Evolutionary conservation across 1,284 basidiomycete species (phyloP).

Genomic region (Apiotrichum montevideense): DNA sequence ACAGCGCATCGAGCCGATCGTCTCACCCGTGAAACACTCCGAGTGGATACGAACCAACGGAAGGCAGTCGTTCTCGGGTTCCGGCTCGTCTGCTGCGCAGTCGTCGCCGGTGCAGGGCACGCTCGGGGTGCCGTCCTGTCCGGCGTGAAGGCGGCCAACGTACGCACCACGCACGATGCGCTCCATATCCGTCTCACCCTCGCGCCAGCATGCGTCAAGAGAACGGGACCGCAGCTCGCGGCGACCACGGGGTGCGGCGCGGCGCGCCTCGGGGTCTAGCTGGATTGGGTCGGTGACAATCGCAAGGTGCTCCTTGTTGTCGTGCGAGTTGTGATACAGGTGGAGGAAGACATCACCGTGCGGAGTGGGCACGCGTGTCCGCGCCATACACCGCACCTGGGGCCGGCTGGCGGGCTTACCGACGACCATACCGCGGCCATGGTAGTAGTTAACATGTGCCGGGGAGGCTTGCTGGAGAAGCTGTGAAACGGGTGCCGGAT

Average conservation of each 20-base stretch:
- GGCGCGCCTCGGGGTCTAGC: conserved; percentile 49
- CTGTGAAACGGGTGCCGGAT: conserved; percentile 38
- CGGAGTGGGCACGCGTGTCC: conserved; percentile 93
- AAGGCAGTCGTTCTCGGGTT: conserved; percentile 42
- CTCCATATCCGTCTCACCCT: conserved; percentile 86
- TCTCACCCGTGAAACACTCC: conserved; percentile 98
- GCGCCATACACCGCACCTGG: conserved; percentile 69
- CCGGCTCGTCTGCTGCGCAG: conserved; percentile 8
- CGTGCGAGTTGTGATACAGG: conserved; percentile 68
- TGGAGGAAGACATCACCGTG: conserved; percentile 92
- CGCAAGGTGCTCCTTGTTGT: conserved; percentile 97
- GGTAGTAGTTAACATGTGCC: conserved; percentile 12
- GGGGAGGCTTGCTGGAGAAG: conserved; percentile 34
- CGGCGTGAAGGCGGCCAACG: conserved; percentile 61
- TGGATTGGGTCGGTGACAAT: conserved; percentile 90
- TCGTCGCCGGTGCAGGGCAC: conserved; percentile 10
- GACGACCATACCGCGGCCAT: conserved; percentile 12
- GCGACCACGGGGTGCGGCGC: conserved; percentile 30
- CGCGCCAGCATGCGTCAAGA: conserved; percentile 79
- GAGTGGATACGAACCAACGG: conserved; percentile 95
- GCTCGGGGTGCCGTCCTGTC: conserved; percentile 32
- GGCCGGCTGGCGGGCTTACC: conserved; percentile 13
- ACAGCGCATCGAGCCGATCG: conserved; percentile 95
- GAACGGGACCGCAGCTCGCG: conserved; percentile 67
- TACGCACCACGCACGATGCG: conserved; percentile 91